Evolutionary conservation across 306 rosid genomes (phyloP).

Genomic region (Crotalaria pallida): DNA sequence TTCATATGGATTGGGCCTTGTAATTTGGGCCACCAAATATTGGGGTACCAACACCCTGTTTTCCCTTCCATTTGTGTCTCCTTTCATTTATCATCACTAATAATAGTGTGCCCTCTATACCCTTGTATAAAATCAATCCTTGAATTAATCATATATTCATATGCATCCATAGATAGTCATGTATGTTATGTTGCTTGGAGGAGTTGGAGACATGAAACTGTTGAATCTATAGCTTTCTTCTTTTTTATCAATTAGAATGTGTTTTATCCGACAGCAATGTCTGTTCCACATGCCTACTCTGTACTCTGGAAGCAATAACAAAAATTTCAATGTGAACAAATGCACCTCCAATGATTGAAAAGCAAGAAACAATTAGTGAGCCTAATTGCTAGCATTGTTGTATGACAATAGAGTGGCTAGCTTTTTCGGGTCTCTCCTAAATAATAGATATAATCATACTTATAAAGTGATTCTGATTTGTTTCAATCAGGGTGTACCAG

Average conservation of each 20-base stretch:
- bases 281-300: conserved; percentile 17
- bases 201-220: conserved; percentile 29
- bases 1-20: too few species aligned
- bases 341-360: conserved; percentile 28
- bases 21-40: too few species aligned
- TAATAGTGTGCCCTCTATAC: not conserved
- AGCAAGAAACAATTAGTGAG: conserved; percentile 12
- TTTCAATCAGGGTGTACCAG: conserved; percentile 64
- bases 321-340: not conserved
- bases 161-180: conserved; percentile 7
- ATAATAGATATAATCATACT: not conserved
- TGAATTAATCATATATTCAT: conserved; percentile 35
- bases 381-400: not conserved
- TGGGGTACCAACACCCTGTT: too few species aligned
- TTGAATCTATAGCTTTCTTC: not conserved
- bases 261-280: conserved; percentile 24
- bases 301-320: not conserved
- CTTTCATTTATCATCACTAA: conserved; percentile 15
- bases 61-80: not conserved
- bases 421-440: not conserved
- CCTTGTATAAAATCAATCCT: conserved; percentile 20
- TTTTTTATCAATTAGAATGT: conserved; percentile 1
- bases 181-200: conserved; percentile 5
- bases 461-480: not conserved
- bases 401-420: not conserved